Base-by-base conservation (phyloP, 2,329 filamentous ascomycete genomes). In the Cladosporium cucumerinum region DNA sequence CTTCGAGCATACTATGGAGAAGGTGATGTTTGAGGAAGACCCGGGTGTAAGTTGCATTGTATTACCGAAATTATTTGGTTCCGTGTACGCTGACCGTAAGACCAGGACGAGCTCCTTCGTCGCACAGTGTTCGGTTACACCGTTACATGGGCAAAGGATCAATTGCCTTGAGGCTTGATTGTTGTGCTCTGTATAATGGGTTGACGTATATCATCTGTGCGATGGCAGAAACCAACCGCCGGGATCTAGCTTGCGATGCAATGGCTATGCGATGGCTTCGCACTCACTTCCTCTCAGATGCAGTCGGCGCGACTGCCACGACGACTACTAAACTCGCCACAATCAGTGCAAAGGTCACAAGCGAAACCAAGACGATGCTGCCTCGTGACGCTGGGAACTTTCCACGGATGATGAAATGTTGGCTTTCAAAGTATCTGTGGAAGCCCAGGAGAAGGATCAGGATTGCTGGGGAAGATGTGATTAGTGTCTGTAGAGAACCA, bases 11-110 rank as follows among this genome's bases (percentile, higher is more conserved):
- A 86, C 89, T 71, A 87, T 96, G 87, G 92, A 94, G 39, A 88
- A 88, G 74, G 90, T 93, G 68, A 87, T 98, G 82, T 97, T 98
- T 78, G 91, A 93, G 72, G 85, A 93, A 70, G 93, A 97, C 75
- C 89, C 88, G 18, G 94, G 94, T 43, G 85, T 87, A 76, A 76
- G 84, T 78, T 21, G 18, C 30, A 23, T 14, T 30, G 2, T 21
- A 21, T 54, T 32, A 21, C 39, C 51, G 28, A 21, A 32, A 21
- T 16, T 39, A 28, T 23, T 21, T 32, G 16, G 21, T 30, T 49
- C 49, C 18, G 11, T 57, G 36, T 21, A 57, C 25, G 55, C 21
- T 57, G 49, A 61, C 55, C 23, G 28, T 16, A 64, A 57, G 26
- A 57, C 32, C 68, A 86, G 83, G 92, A 96, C 77, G 86, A 94